phyloP scores from a whole-genome alignment of 2,329 filamentous ascomycete genomes.

The Claviceps spartinae region DNA sequence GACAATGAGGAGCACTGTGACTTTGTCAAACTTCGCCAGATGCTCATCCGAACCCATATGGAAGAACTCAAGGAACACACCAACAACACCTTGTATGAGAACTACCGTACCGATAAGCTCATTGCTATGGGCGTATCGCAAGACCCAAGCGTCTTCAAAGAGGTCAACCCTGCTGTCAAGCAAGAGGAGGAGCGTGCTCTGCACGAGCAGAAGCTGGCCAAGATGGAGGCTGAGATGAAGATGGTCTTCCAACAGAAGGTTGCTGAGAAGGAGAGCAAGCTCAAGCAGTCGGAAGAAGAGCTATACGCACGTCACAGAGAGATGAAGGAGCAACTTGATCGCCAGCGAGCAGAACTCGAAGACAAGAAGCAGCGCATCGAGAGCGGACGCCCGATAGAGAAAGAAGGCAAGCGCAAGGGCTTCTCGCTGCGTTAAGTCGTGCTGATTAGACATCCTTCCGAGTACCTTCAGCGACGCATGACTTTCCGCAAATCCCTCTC shows the following conservation, averaged over 20 bases:
- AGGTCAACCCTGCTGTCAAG: conserved; percentile 99
- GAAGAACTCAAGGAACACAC: conserved; percentile 99
- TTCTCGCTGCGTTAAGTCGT: conserved; percentile 86
- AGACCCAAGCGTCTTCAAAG: conserved; percentile 98
- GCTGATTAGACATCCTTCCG: conserved; percentile 1
- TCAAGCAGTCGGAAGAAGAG: conserved; percentile 99
- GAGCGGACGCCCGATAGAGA: conserved; percentile 87
- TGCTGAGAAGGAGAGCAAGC: conserved; percentile 96
- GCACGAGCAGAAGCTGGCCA: conserved; percentile 98
- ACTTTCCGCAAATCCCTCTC: conserved; percentile 10
- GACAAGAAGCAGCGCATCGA: conserved; percentile 97
- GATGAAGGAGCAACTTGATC: conserved; percentile 99
- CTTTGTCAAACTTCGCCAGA: conserved; percentile 98
- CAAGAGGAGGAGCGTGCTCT: conserved; percentile 96
- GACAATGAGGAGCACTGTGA: conserved; percentile 99
- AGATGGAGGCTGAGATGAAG: conserved; percentile 99
- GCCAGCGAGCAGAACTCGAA: conserved; percentile 86
- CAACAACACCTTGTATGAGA: conserved; percentile 97
- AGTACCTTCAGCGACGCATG: conserved; percentile 3
- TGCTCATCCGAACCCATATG: conserved; percentile 99
- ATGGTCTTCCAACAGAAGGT: conserved; percentile 99
- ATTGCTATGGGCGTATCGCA: conserved; percentile 96
- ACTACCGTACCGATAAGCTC: conserved; percentile 99
- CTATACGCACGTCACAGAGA: conserved; percentile 94
- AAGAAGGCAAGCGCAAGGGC: conserved; percentile 97